A percentile compares a stretch with the other conserved stretches of the same genome.
Evolutionary conservation across 345 rosid species (phyloP).

Genomic region (Linum tenue): DNA sequence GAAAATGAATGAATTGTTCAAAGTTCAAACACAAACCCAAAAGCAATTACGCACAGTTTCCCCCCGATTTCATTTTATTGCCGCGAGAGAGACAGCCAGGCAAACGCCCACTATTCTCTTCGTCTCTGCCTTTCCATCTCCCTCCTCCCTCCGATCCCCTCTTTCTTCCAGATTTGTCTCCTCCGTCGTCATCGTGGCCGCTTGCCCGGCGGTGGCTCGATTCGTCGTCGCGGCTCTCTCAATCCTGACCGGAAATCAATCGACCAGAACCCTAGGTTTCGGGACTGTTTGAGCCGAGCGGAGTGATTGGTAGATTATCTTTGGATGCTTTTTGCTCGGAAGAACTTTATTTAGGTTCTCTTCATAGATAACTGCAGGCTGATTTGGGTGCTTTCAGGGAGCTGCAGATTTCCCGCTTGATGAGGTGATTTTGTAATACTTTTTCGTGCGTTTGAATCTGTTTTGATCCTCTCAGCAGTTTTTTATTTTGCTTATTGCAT

Average conservation of each 20-base stretch:
- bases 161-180: background rate
- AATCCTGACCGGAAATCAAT: background rate
- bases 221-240: background rate
- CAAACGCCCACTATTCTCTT: background rate
- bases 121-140: background rate
- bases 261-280: background rate
- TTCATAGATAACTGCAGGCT: too few relatives aligned
- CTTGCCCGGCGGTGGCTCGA: background rate
- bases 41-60: background rate
- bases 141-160: background rate
- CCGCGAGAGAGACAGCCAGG: background rate
- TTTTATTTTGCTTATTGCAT: too few relatives aligned
- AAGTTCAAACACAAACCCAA: background rate
- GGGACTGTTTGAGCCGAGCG: background rate
- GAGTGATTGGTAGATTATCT: too few relatives aligned
- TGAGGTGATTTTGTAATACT: too few relatives aligned
- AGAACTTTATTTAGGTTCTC: too few relatives aligned
- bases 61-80: background rate
- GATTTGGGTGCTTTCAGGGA: too few relatives aligned
- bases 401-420: too few relatives aligned
- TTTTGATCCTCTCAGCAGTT: too few relatives aligned
- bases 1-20: background rate
- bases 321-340: too few relatives aligned
- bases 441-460: too few relatives aligned
- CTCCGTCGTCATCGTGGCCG: background rate